A percentile compares a stretch with the other conserved stretches of the same genome.
phyloP scores from a whole-genome alignment of 202 grass and related monocot genomes.

The Alloteropsis angusta region DNA sequence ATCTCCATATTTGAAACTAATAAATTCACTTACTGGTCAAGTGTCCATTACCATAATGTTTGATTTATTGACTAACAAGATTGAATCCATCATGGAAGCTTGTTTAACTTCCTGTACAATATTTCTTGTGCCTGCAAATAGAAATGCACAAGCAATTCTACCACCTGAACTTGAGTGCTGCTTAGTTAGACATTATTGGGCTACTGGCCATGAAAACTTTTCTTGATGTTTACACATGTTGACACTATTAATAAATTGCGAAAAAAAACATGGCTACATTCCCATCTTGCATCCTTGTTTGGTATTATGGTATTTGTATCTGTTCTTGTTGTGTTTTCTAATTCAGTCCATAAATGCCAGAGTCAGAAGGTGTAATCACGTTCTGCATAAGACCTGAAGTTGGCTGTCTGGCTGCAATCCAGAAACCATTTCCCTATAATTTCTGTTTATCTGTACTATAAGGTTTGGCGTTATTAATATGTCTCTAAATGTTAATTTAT shows the following conservation, averaged over 20 bases:
- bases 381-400: not conserved
- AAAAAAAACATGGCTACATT: not conserved
- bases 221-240: not conserved
- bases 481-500: not conserved
- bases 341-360: not conserved
- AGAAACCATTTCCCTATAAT: not conserved
- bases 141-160: not conserved
- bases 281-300: no score
- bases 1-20: constrained; percentile 1
- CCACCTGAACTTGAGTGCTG: not conserved
- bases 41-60: not conserved
- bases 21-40: not conserved
- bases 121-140: not conserved
- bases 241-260: not conserved
- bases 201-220: not conserved
- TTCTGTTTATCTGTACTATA: not conserved
- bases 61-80: constrained; percentile 4
- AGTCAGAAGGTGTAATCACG: not conserved
- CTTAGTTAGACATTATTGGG: not conserved
- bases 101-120: not conserved
- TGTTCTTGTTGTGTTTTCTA: not conserved
- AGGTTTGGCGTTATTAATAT: not conserved
- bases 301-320: not conserved
- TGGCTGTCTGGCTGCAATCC: not conserved
- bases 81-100: not conserved